Evolutionary conservation across 1,284 basidiomycete genomes (phyloP), one percentile per base, ranked within the genome.

Genomic region (Ceratobasidium sp.): DNA sequence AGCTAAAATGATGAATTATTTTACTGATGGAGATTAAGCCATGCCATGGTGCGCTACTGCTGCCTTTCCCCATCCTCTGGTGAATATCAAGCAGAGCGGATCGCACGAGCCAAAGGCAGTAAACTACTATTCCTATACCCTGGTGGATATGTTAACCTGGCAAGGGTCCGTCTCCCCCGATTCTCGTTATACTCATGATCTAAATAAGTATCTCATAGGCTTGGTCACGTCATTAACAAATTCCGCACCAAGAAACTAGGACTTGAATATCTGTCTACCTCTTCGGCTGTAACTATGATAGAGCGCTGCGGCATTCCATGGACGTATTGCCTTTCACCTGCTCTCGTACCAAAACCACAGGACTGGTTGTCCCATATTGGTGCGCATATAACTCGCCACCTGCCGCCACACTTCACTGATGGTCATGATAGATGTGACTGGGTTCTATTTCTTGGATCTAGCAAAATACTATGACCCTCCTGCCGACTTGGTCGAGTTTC

Each of bases 31-130:
- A 39, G 13, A n/a, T 9, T 8, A 46, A 86, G 85, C 84, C 0
- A 88, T 88, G 87, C 87, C 87, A 21, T 89, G 87, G 86, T 79
- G 78, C 42, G 81, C 86, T 0, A 88, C 87, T 0, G 80, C 81
- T 2, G 77, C 81, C 2, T 89, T 88, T 74, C 82, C 84, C 0
- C 87, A 89, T 73, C 86, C 86, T 5, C 78, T 87, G 7, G 85
- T 87, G 64, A 84, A 83, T 68, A 79, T 86, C 71, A 79, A 80
- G 56, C 75, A 78, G 9, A 81, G 80, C 1, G 85, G 85, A 69
- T 82, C 36, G 19, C 16, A 83, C 0, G 79, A 83, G 67, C 75
- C 74, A 29, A 78, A 82, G 0, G 77, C 85, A 23, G 84, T 82
- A 16, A 86, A 87, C 74, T 84, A 83, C 71, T 77, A 87, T 30